Base-by-base conservation (phyloP, 371 early-diverging fungal genomes). In the Apophysomyces elegans region DNA sequence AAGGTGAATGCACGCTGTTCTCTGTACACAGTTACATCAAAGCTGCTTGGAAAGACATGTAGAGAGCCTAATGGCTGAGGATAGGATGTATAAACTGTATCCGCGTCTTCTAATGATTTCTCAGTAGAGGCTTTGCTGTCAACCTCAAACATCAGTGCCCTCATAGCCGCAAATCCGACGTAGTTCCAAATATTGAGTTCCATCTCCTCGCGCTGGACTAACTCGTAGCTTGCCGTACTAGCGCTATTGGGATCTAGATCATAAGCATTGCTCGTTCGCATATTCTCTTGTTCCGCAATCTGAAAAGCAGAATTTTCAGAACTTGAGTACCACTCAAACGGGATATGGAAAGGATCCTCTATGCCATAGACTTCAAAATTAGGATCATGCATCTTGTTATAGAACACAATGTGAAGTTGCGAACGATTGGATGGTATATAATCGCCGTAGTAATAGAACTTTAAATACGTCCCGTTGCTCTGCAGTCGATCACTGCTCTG, bases 1-100 rank as follows among this genome's bases (percentile, higher is more conserved):
- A 77, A 47, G 0, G 75, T 72, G n/a, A 74, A 77, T 7, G 73
- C 73, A 1, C 73, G 62, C 32, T 74, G 75, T 44, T 77, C 78
- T 21, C 67, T 43, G 8, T 65, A 35, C 3, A 77, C 67, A 0
- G 57, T 58, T 1, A 54, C 47, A 45, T 68, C 37, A 45, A 64
- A 67, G 21, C 58, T 59, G 3, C 58, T 37, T 2, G 78, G 67
- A 36, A 66, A 70, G 4, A 77, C 67, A 37, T 72, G 61, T 2
- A 77, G 6, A 4, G 68, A 61, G 0, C 75, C 77, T 9, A 71
- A 14, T 1, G 70, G 71, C 38, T 39, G 56, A 16, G 67, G 64
- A 16, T 63, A 43, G 18, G 46, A 44, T 11, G 47, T 5, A 36
- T 66, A 71, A 7, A 14, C 21, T 26, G 21, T 50, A 21, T 50